phyloP scores from a whole-genome alignment of 2,329 filamentous ascomycete genomes.

The Bertia moriformis region DNA sequence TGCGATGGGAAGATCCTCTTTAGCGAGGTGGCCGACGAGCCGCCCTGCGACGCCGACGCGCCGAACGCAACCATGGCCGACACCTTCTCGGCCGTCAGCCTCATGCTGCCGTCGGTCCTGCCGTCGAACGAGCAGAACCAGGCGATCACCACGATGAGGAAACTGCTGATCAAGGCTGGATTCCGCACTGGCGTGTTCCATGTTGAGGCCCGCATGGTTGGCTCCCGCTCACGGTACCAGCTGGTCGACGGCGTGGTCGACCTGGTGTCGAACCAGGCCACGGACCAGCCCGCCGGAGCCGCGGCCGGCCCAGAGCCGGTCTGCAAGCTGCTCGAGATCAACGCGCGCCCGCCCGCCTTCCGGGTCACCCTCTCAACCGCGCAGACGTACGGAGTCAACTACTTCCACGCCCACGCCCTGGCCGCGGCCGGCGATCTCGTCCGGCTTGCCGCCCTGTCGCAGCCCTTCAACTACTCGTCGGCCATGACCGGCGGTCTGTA shows the following conservation, averaged over 20 bases:
- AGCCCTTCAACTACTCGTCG: background rate
- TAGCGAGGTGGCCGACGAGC: conserved; percentile 21
- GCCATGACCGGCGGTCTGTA: background rate
- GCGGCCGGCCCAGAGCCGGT: background rate
- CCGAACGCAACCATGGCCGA: background rate
- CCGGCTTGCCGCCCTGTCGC: background rate
- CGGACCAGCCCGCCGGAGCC: background rate
- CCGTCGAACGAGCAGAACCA: background rate
- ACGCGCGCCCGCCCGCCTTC: background rate
- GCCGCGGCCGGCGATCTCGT: background rate
- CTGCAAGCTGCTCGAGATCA: background rate
- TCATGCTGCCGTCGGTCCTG: background rate
- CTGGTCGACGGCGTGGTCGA: background rate
- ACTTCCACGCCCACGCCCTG: background rate
- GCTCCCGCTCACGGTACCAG: background rate
- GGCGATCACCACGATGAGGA: background rate
- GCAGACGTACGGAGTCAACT: conserved; percentile 1
- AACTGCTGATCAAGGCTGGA: background rate
- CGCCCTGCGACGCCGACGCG: conserved; percentile 15
- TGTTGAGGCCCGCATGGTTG: background rate
- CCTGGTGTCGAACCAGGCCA: background rate
- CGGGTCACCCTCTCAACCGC: background rate
- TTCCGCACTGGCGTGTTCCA: conserved; percentile 1
- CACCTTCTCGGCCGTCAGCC: background rate
- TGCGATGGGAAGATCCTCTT: conserved; percentile 22